Conservation (phyloP, 805 yeast genomes). For the Ogataea henricii region DNA sequence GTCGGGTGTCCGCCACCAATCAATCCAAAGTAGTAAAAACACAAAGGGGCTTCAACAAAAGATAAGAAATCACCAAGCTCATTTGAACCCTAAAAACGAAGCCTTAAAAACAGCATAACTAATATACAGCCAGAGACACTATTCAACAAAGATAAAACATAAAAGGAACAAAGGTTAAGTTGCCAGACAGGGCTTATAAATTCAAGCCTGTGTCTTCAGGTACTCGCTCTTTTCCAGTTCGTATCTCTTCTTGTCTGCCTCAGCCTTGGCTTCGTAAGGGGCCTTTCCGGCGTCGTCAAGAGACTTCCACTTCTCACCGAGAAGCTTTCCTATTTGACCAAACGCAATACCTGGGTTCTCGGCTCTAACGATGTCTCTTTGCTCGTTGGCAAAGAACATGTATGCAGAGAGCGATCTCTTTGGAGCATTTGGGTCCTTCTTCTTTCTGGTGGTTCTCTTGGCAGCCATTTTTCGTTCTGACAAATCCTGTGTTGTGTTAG, state of each 20-base stretch:
- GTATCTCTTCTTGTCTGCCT: conserved; percentile 95
- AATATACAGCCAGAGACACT: conserved; percentile 24
- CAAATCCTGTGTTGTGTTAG: conserved; percentile 3
- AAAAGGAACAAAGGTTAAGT: neutral
- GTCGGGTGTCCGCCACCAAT: neutral
- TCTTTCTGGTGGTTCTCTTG: conserved; percentile 37
- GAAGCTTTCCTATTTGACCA: conserved; percentile 91
- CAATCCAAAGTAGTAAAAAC: conserved; percentile 9
- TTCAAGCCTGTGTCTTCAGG: conserved; percentile 37
- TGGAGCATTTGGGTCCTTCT: conserved; percentile 94
- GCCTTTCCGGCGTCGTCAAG: conserved; percentile 76
- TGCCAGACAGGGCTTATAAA: neutral
- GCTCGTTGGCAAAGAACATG: conserved; percentile 98
- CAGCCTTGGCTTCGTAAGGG: conserved; percentile 93
- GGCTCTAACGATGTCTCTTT: conserved; percentile 92
- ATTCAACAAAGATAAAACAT: conserved; percentile 9
- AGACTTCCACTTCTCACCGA: conserved; percentile 97
- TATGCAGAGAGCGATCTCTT: conserved; percentile 97
- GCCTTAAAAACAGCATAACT: conserved; percentile 20
- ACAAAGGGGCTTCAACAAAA: conserved; percentile 8
- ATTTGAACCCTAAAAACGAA: conserved; percentile 8
- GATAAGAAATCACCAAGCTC: conserved; percentile 5
- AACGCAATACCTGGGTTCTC: conserved; percentile 96
- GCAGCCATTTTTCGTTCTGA: conserved; percentile 29
- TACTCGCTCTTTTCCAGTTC: conserved; percentile 93